A percentile compares a stretch with the other conserved stretches of the same genome.
Conservation (phyloP, 78 protist species). For the Reticulomyxa filosa region DNA sequence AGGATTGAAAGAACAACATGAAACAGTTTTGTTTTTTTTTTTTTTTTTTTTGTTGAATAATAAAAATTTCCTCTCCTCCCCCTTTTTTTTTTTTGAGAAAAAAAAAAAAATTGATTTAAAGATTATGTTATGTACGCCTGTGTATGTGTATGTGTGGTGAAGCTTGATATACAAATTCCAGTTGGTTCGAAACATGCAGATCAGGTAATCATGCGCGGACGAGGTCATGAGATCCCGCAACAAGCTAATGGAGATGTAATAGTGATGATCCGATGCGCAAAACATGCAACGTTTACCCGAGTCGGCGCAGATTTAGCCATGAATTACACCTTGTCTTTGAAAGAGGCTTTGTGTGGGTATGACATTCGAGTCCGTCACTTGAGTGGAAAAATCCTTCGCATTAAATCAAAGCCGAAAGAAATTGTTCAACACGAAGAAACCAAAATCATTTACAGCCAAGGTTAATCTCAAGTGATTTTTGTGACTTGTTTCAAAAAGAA, state of each 20-base stretch:
- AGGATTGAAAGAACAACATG: too few species aligned
- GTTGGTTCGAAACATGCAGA: background rate
- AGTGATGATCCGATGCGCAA: background rate
- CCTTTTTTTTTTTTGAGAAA: too few species aligned
- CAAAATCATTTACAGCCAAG: background rate
- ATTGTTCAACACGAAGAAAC: background rate
- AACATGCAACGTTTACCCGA: background rate
- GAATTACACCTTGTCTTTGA: background rate
- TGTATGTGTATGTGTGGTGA: too few species aligned
- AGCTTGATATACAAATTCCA: background rate
- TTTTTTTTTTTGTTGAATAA: too few species aligned
- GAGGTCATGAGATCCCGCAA: background rate
- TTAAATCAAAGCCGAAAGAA: background rate
- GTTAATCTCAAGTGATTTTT: too few species aligned
- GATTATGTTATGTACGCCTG: too few species aligned
- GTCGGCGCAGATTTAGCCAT: background rate
- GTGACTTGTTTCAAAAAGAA: too few species aligned
- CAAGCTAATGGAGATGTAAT: background rate
- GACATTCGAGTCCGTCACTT: background rate
- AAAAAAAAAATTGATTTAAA: too few species aligned
- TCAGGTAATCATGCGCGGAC: background rate
- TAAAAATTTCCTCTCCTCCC: too few species aligned
- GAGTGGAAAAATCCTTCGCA: background rate
- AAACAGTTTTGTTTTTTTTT: too few species aligned
- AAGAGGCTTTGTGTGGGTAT: background rate